phyloP scores from a whole-genome alignment of 257 asterid species.

The Nicotiana tabacum region DNA sequence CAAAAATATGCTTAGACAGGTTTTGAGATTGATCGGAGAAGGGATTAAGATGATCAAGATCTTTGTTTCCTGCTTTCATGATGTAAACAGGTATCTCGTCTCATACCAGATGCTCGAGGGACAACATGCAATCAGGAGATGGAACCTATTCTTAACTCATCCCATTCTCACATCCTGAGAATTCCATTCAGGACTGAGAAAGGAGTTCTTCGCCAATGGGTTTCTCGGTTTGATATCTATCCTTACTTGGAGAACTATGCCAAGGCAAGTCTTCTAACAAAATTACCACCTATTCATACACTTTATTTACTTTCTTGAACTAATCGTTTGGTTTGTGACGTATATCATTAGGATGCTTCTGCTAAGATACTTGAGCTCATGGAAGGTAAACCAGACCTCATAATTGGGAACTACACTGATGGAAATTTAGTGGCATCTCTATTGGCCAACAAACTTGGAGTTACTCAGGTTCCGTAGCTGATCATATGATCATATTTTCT shows the following conservation, averaged over 20 bases:
- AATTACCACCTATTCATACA: not conserved
- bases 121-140: slow-evolving; percentile 66
- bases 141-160: slow-evolving; percentile 62
- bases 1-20: no score
- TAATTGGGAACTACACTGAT: slow-evolving; percentile 80
- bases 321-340: not conserved
- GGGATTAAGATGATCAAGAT: not conserved
- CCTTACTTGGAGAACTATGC: slow-evolving; percentile 71
- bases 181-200: slow-evolving; percentile 62
- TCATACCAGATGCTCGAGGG: slow-evolving; percentile 75
- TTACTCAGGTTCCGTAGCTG: slow-evolving; percentile 40
- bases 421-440: slow-evolving; percentile 84
- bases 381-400: slow-evolving; percentile 83
- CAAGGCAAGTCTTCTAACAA: slow-evolving; percentile 28
- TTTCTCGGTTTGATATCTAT: slow-evolving; percentile 73
- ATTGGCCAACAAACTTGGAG: slow-evolving; percentile 76
- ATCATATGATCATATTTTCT: not conserved
- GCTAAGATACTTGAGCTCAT: slow-evolving; percentile 56
- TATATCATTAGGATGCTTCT: slow-evolving; percentile 51
- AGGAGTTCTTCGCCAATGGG: slow-evolving; percentile 73
- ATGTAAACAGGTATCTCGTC: slow-evolving; percentile 55
- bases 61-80: slow-evolving; percentile 7
- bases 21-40: not conserved
- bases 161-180: slow-evolving; percentile 62
- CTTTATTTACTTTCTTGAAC: not conserved